Conservation (phyloP, 139 green algal genomes). For the Coccomyxa sp. region DNA sequence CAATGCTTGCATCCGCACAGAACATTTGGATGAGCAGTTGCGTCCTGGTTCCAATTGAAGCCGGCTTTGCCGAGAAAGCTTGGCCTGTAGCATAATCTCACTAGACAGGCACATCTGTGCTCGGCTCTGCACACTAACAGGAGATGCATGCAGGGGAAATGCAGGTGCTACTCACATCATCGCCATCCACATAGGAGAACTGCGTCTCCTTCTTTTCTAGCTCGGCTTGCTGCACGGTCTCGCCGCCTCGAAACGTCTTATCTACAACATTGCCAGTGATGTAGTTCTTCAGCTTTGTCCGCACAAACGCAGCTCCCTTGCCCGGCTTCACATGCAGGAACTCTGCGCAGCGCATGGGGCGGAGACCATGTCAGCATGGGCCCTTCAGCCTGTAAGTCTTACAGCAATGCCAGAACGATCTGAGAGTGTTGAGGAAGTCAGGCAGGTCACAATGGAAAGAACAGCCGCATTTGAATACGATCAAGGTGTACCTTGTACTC, state of each 20-base stretch:
- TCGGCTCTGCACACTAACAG: no score
- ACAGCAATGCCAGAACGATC: neutral
- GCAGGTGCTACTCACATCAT: conserved; percentile 21
- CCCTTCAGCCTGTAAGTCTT: neutral
- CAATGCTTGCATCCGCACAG: no score
- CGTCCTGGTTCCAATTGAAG: no score
- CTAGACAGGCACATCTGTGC: no score
- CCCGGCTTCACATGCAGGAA: conserved; percentile 99
- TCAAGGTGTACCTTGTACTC: conserved; percentile 52
- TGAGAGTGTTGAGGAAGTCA: neutral
- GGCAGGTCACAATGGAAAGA: neutral
- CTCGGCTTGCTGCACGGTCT: conserved; percentile 57
- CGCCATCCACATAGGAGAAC: conserved; percentile 84
- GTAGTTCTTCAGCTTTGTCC: conserved; percentile 96
- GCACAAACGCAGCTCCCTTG: conserved; percentile 96
- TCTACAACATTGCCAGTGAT: conserved; percentile 86
- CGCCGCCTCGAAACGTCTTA: conserved; percentile 94
- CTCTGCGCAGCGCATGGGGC: conserved; percentile 48
- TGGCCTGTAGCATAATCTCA: no score
- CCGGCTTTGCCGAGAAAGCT: no score
- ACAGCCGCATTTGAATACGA: neutral
- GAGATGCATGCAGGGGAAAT: no score
- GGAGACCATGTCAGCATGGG: neutral
- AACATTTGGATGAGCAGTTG: no score
- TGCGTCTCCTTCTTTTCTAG: conserved; percentile 70